phyloP scores from a whole-genome alignment of 129 eudicot species.

The Kitagawia praeruptora region DNA sequence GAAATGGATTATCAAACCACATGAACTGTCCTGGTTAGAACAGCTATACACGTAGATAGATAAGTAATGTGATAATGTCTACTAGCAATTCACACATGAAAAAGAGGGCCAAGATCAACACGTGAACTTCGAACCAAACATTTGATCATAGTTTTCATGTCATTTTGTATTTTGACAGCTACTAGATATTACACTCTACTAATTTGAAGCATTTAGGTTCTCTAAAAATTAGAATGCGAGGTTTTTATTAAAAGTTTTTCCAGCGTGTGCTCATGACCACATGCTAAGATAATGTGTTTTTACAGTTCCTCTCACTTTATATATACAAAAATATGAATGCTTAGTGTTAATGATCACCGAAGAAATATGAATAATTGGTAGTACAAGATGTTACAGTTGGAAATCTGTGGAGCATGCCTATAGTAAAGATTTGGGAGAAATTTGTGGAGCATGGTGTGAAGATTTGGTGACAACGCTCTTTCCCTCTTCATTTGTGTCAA shows the following conservation, averaged over 20 bases:
- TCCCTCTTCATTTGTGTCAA: too few species aligned
- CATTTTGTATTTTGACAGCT: not conserved
- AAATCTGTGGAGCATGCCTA: too few species aligned
- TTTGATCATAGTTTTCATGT: not conserved
- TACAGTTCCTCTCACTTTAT: too few species aligned
- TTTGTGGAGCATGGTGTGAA: too few species aligned
- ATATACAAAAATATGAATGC: too few species aligned
- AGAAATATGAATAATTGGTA: too few species aligned
- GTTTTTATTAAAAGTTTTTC: not conserved
- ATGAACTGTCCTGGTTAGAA: not conserved
- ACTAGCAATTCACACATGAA: not conserved
- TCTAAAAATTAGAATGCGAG: not conserved
- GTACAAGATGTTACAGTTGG: too few species aligned
- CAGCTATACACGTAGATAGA: not conserved
- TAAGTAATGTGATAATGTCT: not conserved
- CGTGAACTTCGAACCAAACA: constrained; percentile 6
- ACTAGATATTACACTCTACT: not conserved
- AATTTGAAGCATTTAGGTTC: not conserved
- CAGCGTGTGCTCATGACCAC: too few species aligned
- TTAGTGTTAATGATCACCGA: too few species aligned
- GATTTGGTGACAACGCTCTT: too few species aligned
- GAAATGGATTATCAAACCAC: constrained; percentile 11
- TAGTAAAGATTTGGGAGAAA: too few species aligned
- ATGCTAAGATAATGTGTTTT: too few species aligned
- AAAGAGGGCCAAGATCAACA: not conserved